phyloP scores from a whole-genome alignment of 768 basidiomycete genomes.

The Leccinum subtestaceum region DNA sequence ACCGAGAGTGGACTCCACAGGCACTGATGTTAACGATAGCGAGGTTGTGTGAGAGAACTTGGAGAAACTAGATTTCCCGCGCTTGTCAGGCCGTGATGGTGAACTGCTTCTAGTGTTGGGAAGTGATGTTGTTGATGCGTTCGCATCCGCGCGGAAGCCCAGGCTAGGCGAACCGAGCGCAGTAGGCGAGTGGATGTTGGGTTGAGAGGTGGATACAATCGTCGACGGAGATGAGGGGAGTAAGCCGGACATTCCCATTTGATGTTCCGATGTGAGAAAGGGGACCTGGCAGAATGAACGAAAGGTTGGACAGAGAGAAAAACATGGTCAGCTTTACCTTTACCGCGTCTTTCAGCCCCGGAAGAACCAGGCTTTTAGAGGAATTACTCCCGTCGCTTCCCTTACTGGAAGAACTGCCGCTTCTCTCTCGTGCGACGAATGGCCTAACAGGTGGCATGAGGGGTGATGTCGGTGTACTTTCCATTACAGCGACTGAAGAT shows the following conservation, averaged over 20 bases:
- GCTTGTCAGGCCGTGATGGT: constrained; percentile 25
- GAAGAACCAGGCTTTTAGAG: constrained; percentile 38
- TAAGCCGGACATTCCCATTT: constrained; percentile 63
- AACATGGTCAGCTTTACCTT: constrained; percentile 45
- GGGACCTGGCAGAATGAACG: constrained; percentile 47
- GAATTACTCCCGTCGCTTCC: constrained; percentile 33
- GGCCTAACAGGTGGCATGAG: constrained; percentile 45
- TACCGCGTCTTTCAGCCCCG: constrained; percentile 69
- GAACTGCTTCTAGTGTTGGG: constrained; percentile 35
- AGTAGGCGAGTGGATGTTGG: constrained; percentile 38
- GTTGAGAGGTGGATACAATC: constrained; percentile 36
- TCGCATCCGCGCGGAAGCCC: constrained; percentile 30
- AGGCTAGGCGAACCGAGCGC: constrained; percentile 33
- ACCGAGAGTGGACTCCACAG: constrained; percentile 33
- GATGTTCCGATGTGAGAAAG: constrained; percentile 65
- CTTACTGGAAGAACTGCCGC: constrained; percentile 46
- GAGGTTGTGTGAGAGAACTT: constrained; percentile 32
- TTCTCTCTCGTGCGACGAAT: constrained; percentile 46
- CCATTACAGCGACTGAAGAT: constrained; percentile 55
- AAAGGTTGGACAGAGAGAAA: neutral
- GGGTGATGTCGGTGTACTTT: constrained; percentile 38
- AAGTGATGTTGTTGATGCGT: constrained; percentile 40
- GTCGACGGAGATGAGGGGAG: constrained; percentile 72
- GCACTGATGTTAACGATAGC: constrained; percentile 34
- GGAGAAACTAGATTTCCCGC: constrained; percentile 18